Base-by-base conservation (phyloP, 306 rosid genomes). In the Begonia peltatifolia region DNA sequence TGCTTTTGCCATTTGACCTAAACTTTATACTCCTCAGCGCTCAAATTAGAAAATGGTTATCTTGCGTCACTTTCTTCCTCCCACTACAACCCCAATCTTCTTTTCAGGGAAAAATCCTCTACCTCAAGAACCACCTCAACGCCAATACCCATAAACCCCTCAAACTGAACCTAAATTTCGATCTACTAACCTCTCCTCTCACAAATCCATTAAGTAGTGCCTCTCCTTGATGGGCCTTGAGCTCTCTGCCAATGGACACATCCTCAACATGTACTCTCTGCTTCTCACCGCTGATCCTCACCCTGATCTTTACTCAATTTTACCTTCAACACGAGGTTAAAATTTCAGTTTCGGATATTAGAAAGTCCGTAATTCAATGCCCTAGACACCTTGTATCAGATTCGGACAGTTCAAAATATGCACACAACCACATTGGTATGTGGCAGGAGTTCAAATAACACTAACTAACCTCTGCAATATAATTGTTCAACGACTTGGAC, bases 221-320 rank as follows among this genome's bases (percentile, higher is more conserved):
- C 82, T 88, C 59, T 72, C 67, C 52, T 81, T 84, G 9, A 71
- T 87, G 62, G 94, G 96, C 9, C 68, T 84, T 22, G 67, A 59
- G 10, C 85, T 70, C 59, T 55, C 80, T 35, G 61, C 71, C 38
- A 36, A 72, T 52, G 84, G 85, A 16, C 80, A 87, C 11, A 75
- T 88, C 68, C 95, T 84, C 58, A 89, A 88, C 68, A 79, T 88
- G 89, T 48, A 58, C 60, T 93, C 93, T 0, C 60, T 56, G 46
- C 80, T 88, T 20, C 95, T 84, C 61, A 84, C 93, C 30, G 59
- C 72, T 38, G 87, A 84, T 53, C 97, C 89, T 0, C 18, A 82
- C 50, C 4, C 6, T 16, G 76, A 76, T 11, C 72, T 84, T 59
- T 88, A 84, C 62, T 87, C 95, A 1, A n/a, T 88, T 41, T 68